Evolutionary conservation across 2,329 filamentous ascomycete species (phyloP).

Genomic region (Penicillium sp.): DNA sequence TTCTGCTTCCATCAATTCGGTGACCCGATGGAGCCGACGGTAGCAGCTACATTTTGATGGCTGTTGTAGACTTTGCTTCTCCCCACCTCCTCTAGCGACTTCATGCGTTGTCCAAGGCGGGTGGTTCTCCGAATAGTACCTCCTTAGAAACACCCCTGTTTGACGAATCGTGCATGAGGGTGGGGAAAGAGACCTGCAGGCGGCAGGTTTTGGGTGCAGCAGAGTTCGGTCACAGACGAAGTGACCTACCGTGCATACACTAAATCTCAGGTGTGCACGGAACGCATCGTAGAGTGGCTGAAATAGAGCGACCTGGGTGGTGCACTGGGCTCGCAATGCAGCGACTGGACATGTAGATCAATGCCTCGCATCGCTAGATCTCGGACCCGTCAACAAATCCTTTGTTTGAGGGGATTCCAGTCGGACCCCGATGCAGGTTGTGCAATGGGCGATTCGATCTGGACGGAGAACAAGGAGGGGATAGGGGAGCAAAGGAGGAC

Average conservation of each 20-base stretch:
- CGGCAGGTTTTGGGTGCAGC: constrained; percentile 19
- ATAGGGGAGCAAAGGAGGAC: not conserved
- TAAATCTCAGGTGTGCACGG: constrained; percentile 26
- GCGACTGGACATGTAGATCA: constrained; percentile 24
- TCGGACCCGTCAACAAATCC: constrained; percentile 19
- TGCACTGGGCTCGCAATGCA: constrained; percentile 19
- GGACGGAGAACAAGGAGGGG: not conserved
- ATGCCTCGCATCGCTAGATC: constrained; percentile 22
- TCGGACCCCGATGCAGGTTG: constrained; percentile 2
- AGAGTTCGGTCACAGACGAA: constrained; percentile 19
- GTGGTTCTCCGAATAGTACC: not conserved
- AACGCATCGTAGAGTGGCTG: constrained; percentile 29
- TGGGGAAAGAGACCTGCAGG: constrained; percentile 11
- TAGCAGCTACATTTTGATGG: not conserved
- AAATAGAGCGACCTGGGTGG: constrained; percentile 26
- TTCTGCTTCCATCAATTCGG: constrained; percentile 1
- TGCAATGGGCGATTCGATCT: constrained; percentile 2
- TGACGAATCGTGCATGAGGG: constrained; percentile 7
- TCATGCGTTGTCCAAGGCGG: not conserved
- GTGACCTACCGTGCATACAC: constrained; percentile 31
- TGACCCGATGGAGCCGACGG: not conserved
- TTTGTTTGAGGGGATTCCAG: constrained; percentile 10
- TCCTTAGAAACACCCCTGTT: constrained; percentile 6
- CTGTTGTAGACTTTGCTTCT: not conserved
- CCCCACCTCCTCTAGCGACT: not conserved